Conservation (phyloP, 2,329 filamentous ascomycete genomes). For the Penicillium italicum region DNA sequence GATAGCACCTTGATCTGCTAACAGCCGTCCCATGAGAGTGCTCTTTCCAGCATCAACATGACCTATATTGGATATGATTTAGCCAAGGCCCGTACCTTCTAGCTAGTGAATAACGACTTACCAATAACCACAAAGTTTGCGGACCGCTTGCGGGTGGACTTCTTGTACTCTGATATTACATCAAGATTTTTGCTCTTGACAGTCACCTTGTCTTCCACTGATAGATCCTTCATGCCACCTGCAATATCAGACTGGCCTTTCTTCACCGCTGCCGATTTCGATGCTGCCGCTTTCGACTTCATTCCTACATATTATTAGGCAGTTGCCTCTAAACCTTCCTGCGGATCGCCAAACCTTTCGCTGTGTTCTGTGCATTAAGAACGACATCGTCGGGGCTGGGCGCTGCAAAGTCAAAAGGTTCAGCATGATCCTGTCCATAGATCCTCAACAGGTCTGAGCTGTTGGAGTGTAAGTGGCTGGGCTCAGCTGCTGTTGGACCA, state of each 20-base stretch:
- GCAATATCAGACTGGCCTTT: slow-evolving; percentile 45
- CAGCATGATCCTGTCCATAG: slow-evolving; percentile 41
- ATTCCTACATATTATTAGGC: slow-evolving; percentile 46
- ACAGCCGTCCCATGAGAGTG: slow-evolving; percentile 90
- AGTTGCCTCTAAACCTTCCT: slow-evolving; percentile 31
- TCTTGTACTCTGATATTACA: slow-evolving; percentile 76
- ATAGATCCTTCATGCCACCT: slow-evolving; percentile 48
- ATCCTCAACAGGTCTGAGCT: slow-evolving; percentile 36
- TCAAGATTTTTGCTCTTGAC: slow-evolving; percentile 74
- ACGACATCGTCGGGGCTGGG: slow-evolving; percentile 92
- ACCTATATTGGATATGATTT: slow-evolving; percentile 50
- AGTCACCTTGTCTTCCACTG: slow-evolving; percentile 50
- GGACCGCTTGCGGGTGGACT: slow-evolving; percentile 69
- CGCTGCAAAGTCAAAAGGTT: slow-evolving; percentile 63
- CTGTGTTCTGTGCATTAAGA: slow-evolving; percentile 68
- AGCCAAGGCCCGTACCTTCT: slow-evolving; percentile 8
- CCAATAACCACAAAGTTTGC: slow-evolving; percentile 92
- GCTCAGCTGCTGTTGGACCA: slow-evolving; percentile 27
- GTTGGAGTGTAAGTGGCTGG: slow-evolving; percentile 33
- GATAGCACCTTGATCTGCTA: slow-evolving; percentile 83
- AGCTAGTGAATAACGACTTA: slow-evolving; percentile 42
- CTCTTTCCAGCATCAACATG: slow-evolving; percentile 98
- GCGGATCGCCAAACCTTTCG: slow-evolving; percentile 68
- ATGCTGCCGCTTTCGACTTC: slow-evolving; percentile 42
- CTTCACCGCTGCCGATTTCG: slow-evolving; percentile 42